phyloP scores from a whole-genome alignment of 2,329 filamentous ascomycete genomes.

The Penicillium sumatraense region DNA sequence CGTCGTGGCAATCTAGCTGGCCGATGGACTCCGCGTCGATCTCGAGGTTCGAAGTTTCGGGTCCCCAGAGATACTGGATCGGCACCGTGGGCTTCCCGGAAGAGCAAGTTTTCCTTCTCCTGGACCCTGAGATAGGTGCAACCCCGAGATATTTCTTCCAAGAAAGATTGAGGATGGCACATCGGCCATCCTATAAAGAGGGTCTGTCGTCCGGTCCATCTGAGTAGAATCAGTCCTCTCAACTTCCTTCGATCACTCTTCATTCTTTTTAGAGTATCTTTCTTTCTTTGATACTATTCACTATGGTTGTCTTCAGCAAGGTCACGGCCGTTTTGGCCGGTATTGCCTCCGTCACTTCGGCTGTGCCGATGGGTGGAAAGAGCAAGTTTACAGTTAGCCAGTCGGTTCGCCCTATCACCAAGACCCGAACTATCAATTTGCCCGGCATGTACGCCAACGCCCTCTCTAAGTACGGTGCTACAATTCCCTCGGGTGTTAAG shows the following conservation, averaged over 20 bases:
- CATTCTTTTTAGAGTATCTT: slow-evolving; percentile 20
- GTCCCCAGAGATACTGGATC: slow-evolving; percentile 20
- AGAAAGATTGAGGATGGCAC: neutral
- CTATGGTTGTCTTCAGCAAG: slow-evolving; percentile 42
- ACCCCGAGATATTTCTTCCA: neutral
- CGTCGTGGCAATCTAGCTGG: slow-evolving; percentile 19
- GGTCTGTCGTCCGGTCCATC: slow-evolving; percentile 10
- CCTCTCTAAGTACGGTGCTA: slow-evolving; percentile 35
- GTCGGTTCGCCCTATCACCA: slow-evolving; percentile 22
- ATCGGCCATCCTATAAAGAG: slow-evolving; percentile 31
- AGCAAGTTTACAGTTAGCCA: slow-evolving; percentile 41
- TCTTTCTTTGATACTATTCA: slow-evolving; percentile 22
- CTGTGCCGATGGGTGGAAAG: slow-evolving; percentile 30
- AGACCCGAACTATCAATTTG: slow-evolving; percentile 32
- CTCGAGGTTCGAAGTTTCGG: slow-evolving; percentile 16
- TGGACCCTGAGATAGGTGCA: slow-evolving; percentile 13
- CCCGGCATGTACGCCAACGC: slow-evolving; percentile 34
- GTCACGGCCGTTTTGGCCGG: slow-evolving; percentile 31
- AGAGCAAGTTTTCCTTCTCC: slow-evolving; percentile 24
- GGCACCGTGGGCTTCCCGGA: slow-evolving; percentile 25
- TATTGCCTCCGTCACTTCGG: slow-evolving; percentile 33
- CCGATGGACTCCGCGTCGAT: slow-evolving; percentile 29
- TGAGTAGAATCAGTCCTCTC: slow-evolving; percentile 6
- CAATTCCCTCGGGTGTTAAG: slow-evolving; percentile 34
- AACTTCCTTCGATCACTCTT: slow-evolving; percentile 12